Base-by-base conservation (phyloP, 805 yeast genomes). In the Teunomyces kruisii region DNA sequence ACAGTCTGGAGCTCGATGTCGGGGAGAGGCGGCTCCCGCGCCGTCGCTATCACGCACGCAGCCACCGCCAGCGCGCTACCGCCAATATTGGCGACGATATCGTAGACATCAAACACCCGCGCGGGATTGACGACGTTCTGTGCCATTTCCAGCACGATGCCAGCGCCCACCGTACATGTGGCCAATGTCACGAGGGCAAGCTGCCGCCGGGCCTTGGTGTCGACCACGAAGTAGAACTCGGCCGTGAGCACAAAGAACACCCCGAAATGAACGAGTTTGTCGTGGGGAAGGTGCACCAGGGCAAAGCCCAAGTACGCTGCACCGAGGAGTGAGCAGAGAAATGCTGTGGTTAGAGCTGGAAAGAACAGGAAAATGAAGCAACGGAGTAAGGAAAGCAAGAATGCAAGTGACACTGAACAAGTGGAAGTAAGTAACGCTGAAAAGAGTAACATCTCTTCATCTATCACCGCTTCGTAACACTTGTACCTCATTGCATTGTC, bases 231-330 rank as follows among this genome's bases (percentile, higher is more conserved):
- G 48, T 73, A 74, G 54, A 80, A 78, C 39, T 80, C 69, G 22
- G 61, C 58, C 0, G 86, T 76, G 9, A 81, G 68, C 0, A 73
- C 46, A 39, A 68, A 54, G 54, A 81, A 81, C 5, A 72, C 74
- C 4, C 52, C 8, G 43, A 76, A 75, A 56, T 81, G 87, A 1
- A 76, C 55, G 9, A 68, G 27, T 57, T 81, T 81, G 53, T 81
- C 87, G 56, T 80, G 67, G 7, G 59, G 59, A 15, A 79, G 52
- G 0, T 70, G 68, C 2, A 79, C 55, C 61, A 63, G 68, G 16
- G 82, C 76, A 54, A 79, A 75, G 15, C 84, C 84, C 6, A 79
- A 61, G 48, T 78, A 78, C 9, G 65, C 72, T 2, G 75, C 74
- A 3, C 46, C 49, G 4, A 51, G 26, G 2, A 64, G 47, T 19